Conservation (phyloP, 73 alveolate species). For the Paramecium bursaria region DNA sequence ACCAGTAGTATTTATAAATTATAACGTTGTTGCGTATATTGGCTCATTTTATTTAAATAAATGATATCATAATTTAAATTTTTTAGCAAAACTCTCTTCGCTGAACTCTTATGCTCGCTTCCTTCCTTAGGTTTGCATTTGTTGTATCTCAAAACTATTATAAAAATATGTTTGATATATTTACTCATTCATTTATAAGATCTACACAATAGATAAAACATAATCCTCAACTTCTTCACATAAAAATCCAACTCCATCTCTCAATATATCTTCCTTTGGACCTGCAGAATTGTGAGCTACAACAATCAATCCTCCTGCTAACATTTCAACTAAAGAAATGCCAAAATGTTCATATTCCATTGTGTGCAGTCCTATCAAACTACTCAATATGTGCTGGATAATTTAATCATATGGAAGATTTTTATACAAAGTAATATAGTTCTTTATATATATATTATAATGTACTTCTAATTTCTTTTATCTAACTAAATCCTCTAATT, state of each 20-base stretch:
- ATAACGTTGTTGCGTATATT: no score
- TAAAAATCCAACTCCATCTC: constrained; percentile 61
- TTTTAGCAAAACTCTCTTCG: constrained; percentile 20
- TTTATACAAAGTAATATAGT: constrained; percentile 76
- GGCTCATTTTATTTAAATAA: background rate
- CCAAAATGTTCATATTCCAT: constrained; percentile 98
- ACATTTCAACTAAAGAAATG: constrained; percentile 94
- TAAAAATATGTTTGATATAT: background rate
- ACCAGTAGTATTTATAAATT: no score
- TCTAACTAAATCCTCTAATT: constrained; percentile 64
- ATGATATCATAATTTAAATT: constrained; percentile 38
- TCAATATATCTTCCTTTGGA: constrained; percentile 93
- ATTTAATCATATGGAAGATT: constrained; percentile 79
- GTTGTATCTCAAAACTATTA: constrained; percentile 6
- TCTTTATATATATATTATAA: constrained; percentile 47
- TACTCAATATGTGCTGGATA: constrained; percentile 73
- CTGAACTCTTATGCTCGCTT: constrained; percentile 32
- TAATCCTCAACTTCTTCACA: constrained; percentile 61
- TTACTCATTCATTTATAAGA: constrained; percentile 38
- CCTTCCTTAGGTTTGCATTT: constrained; percentile 6
- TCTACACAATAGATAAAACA: constrained; percentile 13
- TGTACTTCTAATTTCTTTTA: constrained; percentile 66
- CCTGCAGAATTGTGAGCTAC: constrained; percentile 99
- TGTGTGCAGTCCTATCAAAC: constrained; percentile 93
- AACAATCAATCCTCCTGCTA: constrained; percentile 95